These are phyloP conservation scores for Chaetothyriales sp. DNA, from an alignment of 2,329 filamentous ascomycete genomes.

Conservation along the genomic window DNA sequence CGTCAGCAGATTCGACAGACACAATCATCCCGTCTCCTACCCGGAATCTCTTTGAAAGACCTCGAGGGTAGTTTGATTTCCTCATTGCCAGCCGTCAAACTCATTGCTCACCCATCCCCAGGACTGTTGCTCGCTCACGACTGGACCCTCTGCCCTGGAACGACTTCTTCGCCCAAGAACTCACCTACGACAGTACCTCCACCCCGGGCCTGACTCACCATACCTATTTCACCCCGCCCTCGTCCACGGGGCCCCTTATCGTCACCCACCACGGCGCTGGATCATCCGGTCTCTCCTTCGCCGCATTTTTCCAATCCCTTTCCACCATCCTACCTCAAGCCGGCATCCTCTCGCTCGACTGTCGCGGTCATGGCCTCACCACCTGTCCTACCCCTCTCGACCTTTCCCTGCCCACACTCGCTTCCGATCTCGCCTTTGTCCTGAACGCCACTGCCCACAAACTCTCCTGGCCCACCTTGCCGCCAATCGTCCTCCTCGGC, in stretches of 20 bases:
- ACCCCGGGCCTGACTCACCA: conserved; percentile 50
- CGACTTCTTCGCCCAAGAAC: conserved; percentile 77
- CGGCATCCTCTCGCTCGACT: conserved; percentile 74
- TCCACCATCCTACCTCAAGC: conserved; percentile 62
- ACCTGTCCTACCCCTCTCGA: conserved; percentile 35
- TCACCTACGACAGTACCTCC: conserved; percentile 46
- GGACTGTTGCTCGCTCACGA: conserved; percentile 22
- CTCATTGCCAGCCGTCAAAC: background rate
- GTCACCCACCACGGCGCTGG: conserved; percentile 92
- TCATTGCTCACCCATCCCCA: background rate
- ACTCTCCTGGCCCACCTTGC: conserved; percentile 61
- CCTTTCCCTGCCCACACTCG: conserved; percentile 59
- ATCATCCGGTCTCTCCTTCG: conserved; percentile 85
- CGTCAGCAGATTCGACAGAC: conserved; percentile 81
- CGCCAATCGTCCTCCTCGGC: conserved; percentile 68
- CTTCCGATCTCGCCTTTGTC: conserved; percentile 56
- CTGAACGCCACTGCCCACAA: conserved; percentile 51
- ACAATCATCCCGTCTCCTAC: conserved; percentile 73
- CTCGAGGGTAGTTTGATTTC: conserved; percentile 43
- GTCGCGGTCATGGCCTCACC: conserved; percentile 71
- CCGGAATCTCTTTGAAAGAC: conserved; percentile 59
- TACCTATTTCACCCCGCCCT: conserved; percentile 73
- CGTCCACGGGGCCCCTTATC: conserved; percentile 60
- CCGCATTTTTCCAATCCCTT: conserved; percentile 63
- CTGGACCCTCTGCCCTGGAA: conserved; percentile 67